Evolutionary conservation across 768 basidiomycete species (phyloP).

Genomic region (Macrolepiota albuminosa): DNA sequence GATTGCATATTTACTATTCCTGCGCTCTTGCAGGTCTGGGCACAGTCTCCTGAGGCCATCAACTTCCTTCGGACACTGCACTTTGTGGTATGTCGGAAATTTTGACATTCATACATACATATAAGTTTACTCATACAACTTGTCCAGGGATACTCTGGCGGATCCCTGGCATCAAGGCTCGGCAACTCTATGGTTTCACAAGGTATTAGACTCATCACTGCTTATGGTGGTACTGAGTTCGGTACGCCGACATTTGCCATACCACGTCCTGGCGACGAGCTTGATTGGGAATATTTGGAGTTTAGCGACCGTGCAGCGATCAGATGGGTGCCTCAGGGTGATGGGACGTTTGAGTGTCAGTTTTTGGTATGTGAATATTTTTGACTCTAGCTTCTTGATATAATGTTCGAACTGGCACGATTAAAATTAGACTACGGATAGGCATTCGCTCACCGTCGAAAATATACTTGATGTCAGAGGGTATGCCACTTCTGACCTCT

Average conservation of each 20-base stretch:
- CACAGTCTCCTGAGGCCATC: slow-evolving; percentile 17
- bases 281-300: slow-evolving; percentile 28
- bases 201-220: slow-evolving; percentile 22
- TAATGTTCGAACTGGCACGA: neutral
- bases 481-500: slow-evolving; percentile 35
- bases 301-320: slow-evolving; percentile 20
- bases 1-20: slow-evolving; percentile 23
- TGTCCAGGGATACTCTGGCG: slow-evolving; percentile 24
- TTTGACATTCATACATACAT: neutral
- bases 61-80: slow-evolving; percentile 20
- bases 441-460: slow-evolving; percentile 23
- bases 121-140: neutral
- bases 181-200: slow-evolving; percentile 22
- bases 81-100: slow-evolving; percentile 22
- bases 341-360: slow-evolving; percentile 33
- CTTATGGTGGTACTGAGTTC: slow-evolving; percentile 28
- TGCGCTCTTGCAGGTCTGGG: slow-evolving; percentile 25
- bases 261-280: slow-evolving; percentile 14
- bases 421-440: slow-evolving; percentile 20
- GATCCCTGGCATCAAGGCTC: slow-evolving; percentile 24
- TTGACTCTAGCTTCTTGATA: neutral
- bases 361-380: slow-evolving; percentile 23
- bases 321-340: slow-evolving; percentile 29
- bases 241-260: slow-evolving; percentile 14
- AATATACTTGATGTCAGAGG: slow-evolving; percentile 31